Conservation (phyloP, 495 filamentous ascomycete species). For the Filosporella fistucella region DNA sequence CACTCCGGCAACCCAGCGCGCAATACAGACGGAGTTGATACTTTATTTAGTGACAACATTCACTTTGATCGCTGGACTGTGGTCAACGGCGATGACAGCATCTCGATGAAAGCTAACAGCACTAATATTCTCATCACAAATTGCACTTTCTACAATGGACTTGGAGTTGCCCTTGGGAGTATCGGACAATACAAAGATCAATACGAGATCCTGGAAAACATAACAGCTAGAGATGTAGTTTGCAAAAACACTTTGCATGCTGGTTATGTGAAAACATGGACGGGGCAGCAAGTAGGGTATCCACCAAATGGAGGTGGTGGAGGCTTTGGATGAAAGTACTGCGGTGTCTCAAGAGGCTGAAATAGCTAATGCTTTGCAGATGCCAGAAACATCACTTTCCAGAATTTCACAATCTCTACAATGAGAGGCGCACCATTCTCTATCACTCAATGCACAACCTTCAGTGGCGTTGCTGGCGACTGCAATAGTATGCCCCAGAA, state of each 20-base stretch:
- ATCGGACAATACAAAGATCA: conserved; percentile 38
- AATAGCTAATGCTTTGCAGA: neutral
- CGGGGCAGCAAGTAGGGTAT: conserved; percentile 35
- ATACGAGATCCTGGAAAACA: conserved; percentile 36
- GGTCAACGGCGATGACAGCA: conserved; percentile 32
- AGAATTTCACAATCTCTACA: conserved; percentile 22
- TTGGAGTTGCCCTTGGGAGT: conserved; percentile 35
- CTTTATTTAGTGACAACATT: conserved; percentile 30
- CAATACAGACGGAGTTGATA: conserved; percentile 39
- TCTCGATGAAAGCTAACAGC: conserved; percentile 36
- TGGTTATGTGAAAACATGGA: conserved; percentile 41
- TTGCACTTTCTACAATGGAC: conserved; percentile 26
- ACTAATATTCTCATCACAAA: conserved; percentile 35
- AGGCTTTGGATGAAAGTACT: conserved; percentile 34
- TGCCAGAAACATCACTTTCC: conserved; percentile 24
- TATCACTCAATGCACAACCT: conserved; percentile 37
- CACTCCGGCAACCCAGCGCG: conserved; percentile 4
- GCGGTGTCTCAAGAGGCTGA: neutral
- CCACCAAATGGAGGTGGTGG: conserved; percentile 44
- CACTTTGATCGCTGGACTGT: conserved; percentile 30
- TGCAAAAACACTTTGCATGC: conserved; percentile 36
- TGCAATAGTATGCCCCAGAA: too few species aligned
- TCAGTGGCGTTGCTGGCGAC: conserved; percentile 32
- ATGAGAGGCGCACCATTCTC: conserved; percentile 28
- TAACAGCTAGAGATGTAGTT: conserved; percentile 28